Percentiles rank a stretch among this genome's conserved stretches.
These are phyloP conservation scores for Nadsonia starkeyi-henricii DNA, from an alignment of 1,139 yeast species.

Conservation along the genomic window DNA sequence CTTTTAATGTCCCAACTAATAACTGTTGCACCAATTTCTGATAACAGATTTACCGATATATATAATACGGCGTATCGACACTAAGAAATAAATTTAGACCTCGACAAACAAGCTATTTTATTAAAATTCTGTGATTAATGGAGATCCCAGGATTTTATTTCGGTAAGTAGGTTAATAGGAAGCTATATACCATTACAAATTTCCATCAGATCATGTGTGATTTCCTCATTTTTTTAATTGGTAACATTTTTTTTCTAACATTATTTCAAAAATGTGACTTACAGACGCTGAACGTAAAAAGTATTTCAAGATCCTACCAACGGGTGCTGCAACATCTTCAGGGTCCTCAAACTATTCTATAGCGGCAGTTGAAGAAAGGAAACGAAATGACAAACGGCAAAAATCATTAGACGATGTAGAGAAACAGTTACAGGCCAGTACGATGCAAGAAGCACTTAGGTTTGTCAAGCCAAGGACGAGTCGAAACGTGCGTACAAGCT, in stretches of 20 bases:
- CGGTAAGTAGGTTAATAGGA: slow-evolving; percentile 1
- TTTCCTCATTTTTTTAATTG: no score
- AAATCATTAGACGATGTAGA: not conserved
- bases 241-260: no score
- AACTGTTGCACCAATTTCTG: no score
- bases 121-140: no score
- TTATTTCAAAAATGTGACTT: not conserved
- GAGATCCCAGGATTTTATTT: slow-evolving; percentile 5
- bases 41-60: no score
- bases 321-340: slow-evolving; percentile 3
- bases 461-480: slow-evolving; percentile 1
- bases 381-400: slow-evolving; percentile 3
- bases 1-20: no score
- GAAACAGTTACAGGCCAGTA: not conserved
- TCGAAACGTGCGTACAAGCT: not conserved
- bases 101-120: no score
- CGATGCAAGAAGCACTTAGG: not conserved
- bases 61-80: no score
- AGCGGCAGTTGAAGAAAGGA: slow-evolving; percentile 3
- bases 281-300: slow-evolving; percentile 3
- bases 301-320: slow-evolving; percentile 3
- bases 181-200: not conserved
- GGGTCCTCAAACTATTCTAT: slow-evolving; percentile 3
- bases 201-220: no score
- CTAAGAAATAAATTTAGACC: no score